phyloP scores from a whole-genome alignment of 75 land plant genomes.

The Adiantum capillusveneris region DNA sequence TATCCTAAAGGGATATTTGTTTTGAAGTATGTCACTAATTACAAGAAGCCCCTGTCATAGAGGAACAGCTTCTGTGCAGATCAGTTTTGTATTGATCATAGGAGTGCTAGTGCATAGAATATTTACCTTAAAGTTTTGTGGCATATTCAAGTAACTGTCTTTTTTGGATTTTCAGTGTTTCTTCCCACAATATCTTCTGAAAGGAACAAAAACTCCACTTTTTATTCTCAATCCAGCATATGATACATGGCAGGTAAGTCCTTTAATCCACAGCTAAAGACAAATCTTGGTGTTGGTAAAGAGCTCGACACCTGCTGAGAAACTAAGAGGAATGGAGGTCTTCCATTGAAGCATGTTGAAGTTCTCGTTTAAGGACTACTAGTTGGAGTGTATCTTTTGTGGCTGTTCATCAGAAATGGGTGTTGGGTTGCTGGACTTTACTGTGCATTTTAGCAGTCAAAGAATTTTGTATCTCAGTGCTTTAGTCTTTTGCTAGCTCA shows the following conservation, averaged over 20 bases:
- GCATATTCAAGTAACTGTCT: background rate
- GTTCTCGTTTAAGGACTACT: no score
- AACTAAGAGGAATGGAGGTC: background rate
- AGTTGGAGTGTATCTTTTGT: no score
- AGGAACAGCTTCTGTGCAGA: no score
- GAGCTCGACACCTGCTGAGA: no score
- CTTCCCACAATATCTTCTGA: constrained; percentile 69
- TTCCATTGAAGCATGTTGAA: background rate
- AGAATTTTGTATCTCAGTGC: no score
- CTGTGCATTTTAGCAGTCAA: no score
- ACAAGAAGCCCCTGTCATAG: no score
- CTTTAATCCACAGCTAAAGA: no score
- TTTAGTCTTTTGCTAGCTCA: no score
- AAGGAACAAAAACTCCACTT: constrained; percentile 51
- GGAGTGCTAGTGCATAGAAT: background rate
- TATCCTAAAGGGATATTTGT: background rate
- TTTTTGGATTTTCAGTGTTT: constrained; percentile 52
- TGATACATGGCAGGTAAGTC: constrained; percentile 92
- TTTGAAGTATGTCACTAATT: background rate
- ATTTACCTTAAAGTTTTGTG: background rate
- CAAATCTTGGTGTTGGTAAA: background rate
- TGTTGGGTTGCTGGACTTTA: no score
- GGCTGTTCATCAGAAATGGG: no score
- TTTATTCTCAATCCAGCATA: constrained; percentile 81
- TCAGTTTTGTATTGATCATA: background rate